A percentile compares a stretch with the other conserved stretches of the same genome.
These are phyloP conservation scores for Hexamita inflata DNA, from an alignment of 208 protist genomes.

Conservation along the genomic window DNA sequence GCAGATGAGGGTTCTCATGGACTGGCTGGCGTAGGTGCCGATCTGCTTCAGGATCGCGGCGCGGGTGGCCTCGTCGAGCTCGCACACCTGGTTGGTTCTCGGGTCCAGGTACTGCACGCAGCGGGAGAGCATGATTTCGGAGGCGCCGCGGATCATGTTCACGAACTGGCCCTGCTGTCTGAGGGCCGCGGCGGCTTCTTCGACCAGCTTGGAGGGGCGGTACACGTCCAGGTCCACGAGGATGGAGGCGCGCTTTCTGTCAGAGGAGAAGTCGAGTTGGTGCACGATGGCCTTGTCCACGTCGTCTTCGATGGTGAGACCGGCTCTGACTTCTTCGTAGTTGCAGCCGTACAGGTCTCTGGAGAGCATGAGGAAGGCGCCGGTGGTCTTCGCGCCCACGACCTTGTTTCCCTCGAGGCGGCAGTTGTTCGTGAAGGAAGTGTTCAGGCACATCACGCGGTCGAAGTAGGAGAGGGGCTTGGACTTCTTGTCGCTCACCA, in stretches of 20 bases:
- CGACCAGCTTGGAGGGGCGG: too few species aligned
- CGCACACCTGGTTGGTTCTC: too few species aligned
- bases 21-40: too few species aligned
- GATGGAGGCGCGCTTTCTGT: slow-evolving; percentile 54
- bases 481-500: too few species aligned
- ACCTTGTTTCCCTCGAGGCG: too few species aligned
- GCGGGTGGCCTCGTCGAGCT: neutral
- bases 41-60: too few species aligned
- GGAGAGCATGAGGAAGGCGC: slow-evolving; percentile 52
- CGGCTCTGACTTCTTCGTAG: slow-evolving; percentile 33
- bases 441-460: neutral
- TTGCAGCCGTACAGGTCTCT: neutral
- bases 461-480: neutral
- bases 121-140: too few species aligned
- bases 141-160: too few species aligned
- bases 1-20: too few species aligned
- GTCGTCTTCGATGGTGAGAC: neutral
- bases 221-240: slow-evolving; percentile 53
- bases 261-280: slow-evolving; percentile 42
- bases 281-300: neutral
- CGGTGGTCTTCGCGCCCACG: slow-evolving; percentile 62
- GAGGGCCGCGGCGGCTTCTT: too few species aligned
- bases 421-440: neutral
- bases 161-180: too few species aligned
- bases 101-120: too few species aligned